Evolutionary conservation across 192 early-diverging fungal species (phyloP), one percentile per base, ranked within the genome.

Genomic region (Coemansia umbellata): DNA sequence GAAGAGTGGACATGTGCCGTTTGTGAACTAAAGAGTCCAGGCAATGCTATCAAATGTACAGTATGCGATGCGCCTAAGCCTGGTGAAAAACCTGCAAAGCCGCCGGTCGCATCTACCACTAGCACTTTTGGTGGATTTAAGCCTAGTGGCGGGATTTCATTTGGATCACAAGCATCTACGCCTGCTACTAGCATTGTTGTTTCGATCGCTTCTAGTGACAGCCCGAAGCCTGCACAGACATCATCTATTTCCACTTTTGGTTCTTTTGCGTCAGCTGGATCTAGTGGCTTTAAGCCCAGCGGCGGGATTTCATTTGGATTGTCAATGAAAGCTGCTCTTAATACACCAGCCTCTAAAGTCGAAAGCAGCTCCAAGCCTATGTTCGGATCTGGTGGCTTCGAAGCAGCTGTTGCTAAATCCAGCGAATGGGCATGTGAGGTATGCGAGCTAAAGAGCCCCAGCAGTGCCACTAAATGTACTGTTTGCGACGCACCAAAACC

Each of bases 11-110:
- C 44, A n/a, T 77, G 68, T 39, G 45, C 39, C 6, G 43, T 50
- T 13, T 77, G 74, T 43, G 55, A 53, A 24, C 33, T 75, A 14
- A 50, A 49, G 37, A 75, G 32, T 49, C 48, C 60, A 0, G 26
- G 27, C 18, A 32, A 9, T 1, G 53, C 56, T 14, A 21, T 33
- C 3, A 26, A 31, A 17, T 76, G 73, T 22, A 30, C 30, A 2
- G 39, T 69, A 1, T 76, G 73, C 31, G 73, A 76, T 24, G 47
- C 50, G 3, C 35, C 54, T 18, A 60, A 55, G 18, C 73, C 73
- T 17, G 53, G 47, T 1, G 33, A 22, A 19, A 10, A 47, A 28
- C 27, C 30, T 30, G 31, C 36, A n/a, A n/a, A n/a, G 10, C 48
- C 40, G 3, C 23, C 32, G 11, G 24, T 23, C 9, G 21, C 39